Percentiles rank a stretch among this genome's conserved stretches.
Evolutionary conservation across 2,329 filamentous ascomycete species (phyloP).

Genomic region (Fusarium oligoseptatum): DNA sequence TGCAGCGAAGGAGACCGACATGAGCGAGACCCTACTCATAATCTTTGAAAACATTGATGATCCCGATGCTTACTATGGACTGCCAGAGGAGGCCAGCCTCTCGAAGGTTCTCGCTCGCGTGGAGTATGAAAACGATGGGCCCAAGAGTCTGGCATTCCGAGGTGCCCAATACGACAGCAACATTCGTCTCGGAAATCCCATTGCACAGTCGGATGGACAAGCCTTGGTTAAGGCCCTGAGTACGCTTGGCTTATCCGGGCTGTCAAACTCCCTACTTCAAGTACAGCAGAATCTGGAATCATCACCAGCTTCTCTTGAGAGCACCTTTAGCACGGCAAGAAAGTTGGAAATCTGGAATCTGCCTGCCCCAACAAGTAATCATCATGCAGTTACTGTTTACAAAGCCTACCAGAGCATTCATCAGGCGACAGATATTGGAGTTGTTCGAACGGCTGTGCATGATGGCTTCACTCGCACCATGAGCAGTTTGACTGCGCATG

Average conservation of each 20-base stretch:
- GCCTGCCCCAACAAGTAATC: constrained; percentile 75
- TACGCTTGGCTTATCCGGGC: constrained; percentile 83
- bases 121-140: constrained; percentile 89
- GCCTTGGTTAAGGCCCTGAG: constrained; percentile 83
- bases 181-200: constrained; percentile 71
- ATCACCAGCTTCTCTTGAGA: constrained; percentile 72
- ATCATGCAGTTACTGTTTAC: constrained; percentile 79
- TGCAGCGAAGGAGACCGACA: constrained; percentile 63
- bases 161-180: constrained; percentile 92
- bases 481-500: constrained; percentile 64
- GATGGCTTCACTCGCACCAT: constrained; percentile 73
- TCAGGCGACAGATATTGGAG: constrained; percentile 68
- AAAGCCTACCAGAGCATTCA: constrained; percentile 84
- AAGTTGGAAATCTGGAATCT: constrained; percentile 94
- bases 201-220: constrained; percentile 70
- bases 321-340: constrained; percentile 82
- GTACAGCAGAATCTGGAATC: constrained; percentile 72
- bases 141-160: constrained; percentile 89
- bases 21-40: constrained; percentile 78
- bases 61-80: constrained; percentile 94
- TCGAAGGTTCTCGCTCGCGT: constrained; percentile 83
- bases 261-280: constrained; percentile 84
- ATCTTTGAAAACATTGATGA: constrained; percentile 96
- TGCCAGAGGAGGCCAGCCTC: constrained; percentile 82
- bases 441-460: constrained; percentile 71